These are phyloP conservation scores for Jaminaea rosea DNA, from an alignment of 1,284 basidiomycete species.

Conservation along the genomic window DNA sequence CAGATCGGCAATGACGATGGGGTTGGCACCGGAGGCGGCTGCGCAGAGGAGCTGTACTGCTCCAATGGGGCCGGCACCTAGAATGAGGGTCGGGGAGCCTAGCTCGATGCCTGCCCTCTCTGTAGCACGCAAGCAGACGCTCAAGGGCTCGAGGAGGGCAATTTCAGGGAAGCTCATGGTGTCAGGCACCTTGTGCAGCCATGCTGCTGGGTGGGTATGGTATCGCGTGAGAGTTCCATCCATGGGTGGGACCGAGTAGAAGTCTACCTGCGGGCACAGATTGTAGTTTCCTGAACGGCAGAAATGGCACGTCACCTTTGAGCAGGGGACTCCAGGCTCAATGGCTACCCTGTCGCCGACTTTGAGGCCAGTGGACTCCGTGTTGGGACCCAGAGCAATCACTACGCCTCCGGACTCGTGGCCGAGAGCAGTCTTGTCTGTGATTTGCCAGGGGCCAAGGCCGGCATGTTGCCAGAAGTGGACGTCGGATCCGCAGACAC, in stretches of 20 bases:
- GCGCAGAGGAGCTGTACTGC: constrained; percentile 53
- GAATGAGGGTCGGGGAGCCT: constrained; percentile 42
- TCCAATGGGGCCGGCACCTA: constrained; percentile 51
- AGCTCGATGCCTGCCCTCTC: constrained; percentile 51
- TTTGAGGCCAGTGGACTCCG: constrained; percentile 23
- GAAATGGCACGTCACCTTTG: constrained; percentile 40
- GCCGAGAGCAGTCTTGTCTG: constrained; percentile 32
- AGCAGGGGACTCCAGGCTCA: constrained; percentile 51
- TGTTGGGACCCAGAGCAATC: constrained; percentile 36
- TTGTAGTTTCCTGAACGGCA: constrained; percentile 54
- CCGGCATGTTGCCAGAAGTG: constrained; percentile 54
- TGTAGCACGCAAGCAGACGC: constrained; percentile 53
- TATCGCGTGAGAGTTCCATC: constrained; percentile 46
- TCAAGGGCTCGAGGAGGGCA: constrained; percentile 52
- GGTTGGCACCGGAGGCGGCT: constrained; percentile 53
- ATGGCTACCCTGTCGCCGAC: constrained; percentile 40
- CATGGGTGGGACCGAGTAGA: constrained; percentile 46
- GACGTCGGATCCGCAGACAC: constrained; percentile 48
- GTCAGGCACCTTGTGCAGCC: constrained; percentile 53
- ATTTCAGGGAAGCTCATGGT: constrained; percentile 51
- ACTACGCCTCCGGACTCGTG: constrained; percentile 43
- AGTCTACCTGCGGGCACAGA: constrained; percentile 44
- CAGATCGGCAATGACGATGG: constrained; percentile 54
- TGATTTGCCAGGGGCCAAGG: constrained; percentile 37
- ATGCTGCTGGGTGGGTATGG: constrained; percentile 53